phyloP scores from a whole-genome alignment of 192 early-diverging fungal genomes.

The Oehlia diaphana region DNA sequence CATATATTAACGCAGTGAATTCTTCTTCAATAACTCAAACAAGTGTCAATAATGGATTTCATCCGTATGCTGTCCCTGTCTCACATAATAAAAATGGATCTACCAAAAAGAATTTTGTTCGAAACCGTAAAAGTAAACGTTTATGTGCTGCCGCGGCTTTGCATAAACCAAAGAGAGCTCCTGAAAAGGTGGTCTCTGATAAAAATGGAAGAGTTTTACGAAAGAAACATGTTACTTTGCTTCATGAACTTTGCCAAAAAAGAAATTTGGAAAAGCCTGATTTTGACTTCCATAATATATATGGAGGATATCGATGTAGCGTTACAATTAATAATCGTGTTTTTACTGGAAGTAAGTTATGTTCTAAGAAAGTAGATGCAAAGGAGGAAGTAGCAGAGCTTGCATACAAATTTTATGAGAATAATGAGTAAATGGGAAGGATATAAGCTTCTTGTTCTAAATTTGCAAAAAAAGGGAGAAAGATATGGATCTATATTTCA shows the following conservation, averaged over 20 bases:
- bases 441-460: conserved; percentile 17
- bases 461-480: not conserved
- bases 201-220: not conserved
- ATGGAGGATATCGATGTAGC: not conserved
- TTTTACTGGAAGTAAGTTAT: conserved; percentile 11
- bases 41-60: not conserved
- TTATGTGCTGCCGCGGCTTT: not conserved
- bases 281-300: conserved; percentile 1
- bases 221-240: conserved; percentile 20
- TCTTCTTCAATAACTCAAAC: not conserved
- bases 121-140: not conserved
- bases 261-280: not conserved
- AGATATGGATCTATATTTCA: not conserved
- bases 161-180: not conserved
- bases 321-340: not conserved
- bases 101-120: not conserved
- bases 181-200: not conserved
- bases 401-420: conserved; percentile 19
- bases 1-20: not conserved
- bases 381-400: conserved; percentile 23
- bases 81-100: not conserved
- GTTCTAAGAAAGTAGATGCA: conserved; percentile 15
- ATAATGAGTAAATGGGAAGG: conserved; percentile 20
- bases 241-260: conserved; percentile 8
- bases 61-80: not conserved